Base-by-base conservation (phyloP, 257 asterid species). In the Linderniella brevidens region DNA sequence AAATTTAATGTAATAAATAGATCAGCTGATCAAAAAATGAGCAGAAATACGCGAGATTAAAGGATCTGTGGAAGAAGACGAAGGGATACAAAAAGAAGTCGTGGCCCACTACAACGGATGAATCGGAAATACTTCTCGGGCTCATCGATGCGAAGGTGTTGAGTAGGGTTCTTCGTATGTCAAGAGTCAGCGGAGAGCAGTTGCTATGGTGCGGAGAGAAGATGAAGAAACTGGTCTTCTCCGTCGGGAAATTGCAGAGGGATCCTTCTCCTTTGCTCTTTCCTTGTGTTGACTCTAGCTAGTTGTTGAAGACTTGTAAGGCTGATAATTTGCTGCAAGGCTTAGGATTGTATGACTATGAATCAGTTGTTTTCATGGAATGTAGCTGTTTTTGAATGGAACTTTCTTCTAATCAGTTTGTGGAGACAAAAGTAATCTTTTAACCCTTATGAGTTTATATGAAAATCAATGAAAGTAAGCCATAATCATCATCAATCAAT, bases 191-290 rank as follows among this genome's bases (percentile, higher is more conserved):
- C 71, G 78, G 70, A 52, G 82, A 78, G 13, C 93, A 84, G 43
- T 41, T 80, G 39, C 55, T 78, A 49, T 90, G 98, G 94, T 85
- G 96, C 4, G 93, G 84, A 55, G 94, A 79, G 32, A 90, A 78
- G 83, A 75, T 71, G 82, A 84, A 85, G 72, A 88, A 73, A 60
- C 42, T 81, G 50, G 70, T 63, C 12, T 40, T 75, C 13, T 46
- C 62, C 0, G 71, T 70, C 13, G 94, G 88, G 13, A 84, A 84
- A 66, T 62, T 88, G 58, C 85, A 46, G 56, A 80, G 98, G 46
- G 96, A 84, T 53, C 93, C 95, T 1, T 72, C 94, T 17, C 80
- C 93, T 9, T 41, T 69, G 45, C 69, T 88, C 53, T 88, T 88
- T 61, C 94, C 94, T 50, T 68, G 75, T 38, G 15, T 11, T 13